Base-by-base conservation (phyloP, 202 grass and related monocot genomes). In the Panicum hallii region DNA sequence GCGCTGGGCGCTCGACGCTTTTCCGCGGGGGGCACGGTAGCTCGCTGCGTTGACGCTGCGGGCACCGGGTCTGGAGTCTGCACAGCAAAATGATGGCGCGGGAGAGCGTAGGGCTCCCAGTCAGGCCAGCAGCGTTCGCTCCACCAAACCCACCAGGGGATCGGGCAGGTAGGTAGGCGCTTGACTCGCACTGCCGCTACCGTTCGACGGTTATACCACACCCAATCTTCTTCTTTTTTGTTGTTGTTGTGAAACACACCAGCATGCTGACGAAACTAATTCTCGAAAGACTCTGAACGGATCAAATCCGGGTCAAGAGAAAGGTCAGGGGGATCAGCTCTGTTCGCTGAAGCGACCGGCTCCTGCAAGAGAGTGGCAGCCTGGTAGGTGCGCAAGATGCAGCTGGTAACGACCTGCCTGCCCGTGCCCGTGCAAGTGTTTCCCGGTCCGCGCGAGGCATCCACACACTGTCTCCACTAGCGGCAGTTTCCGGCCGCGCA, bases 91-190 rank as follows among this genome's bases (percentile, higher is more conserved):
- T 80, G 12, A 63, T 8, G 36, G 19, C 5, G 11, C 13, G 8
- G 52, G 20, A 14, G 26, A 4, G 41, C 42, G 7, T 36, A 20
- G 41, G 16, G 9, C 2, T 38, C 36, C 0, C 34, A 3, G 73
- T 52, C n/a, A 72, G 72, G 36, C 41, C 62, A 64, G 63, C 66
- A 61, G 50, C 14, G 79, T 63, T 83, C 52, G 84, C 67, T 83
- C 52, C 84, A 83, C 88, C 88, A 32, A 83, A 83, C 84, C 68
- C 84, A 80, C 60, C 67, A 15, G 36, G 36, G 22, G 75, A 16
- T 6, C 19, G 19, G 8, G 16, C 47, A 55, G 75, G 79, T 79
- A 13, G 43, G 49, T 52, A 23, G 38, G 71, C 53, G 3, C 48
- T 73, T 74, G 60, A 53, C 68, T 23, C 47, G 74, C n/a, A 6